Percentiles rank a stretch among this genome's conserved stretches.
These are phyloP conservation scores for Stentor roeselii DNA, from an alignment of 73 alveolate genomes.

Conservation along the genomic window DNA sequence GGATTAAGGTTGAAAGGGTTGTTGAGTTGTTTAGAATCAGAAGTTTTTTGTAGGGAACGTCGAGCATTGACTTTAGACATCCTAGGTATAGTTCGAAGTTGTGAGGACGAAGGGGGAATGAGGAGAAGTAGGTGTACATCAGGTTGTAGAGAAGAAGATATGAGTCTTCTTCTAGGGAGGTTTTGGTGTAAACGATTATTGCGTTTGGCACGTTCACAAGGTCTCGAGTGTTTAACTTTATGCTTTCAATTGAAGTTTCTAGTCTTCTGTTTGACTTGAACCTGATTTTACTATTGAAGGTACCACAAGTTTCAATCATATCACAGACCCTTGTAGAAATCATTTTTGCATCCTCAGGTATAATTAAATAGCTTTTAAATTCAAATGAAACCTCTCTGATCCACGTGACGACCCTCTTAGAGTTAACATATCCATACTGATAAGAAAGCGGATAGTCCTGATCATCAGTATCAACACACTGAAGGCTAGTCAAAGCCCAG, in stretches of 20 bases:
- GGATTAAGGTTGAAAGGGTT: too few species aligned
- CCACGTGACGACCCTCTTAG: not conserved
- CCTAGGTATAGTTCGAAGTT: too few species aligned
- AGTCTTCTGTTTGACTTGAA: not conserved
- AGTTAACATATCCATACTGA: not conserved
- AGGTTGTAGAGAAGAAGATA: too few species aligned
- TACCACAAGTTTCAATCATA: not conserved
- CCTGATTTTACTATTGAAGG: not conserved
- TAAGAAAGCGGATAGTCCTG: conserved; percentile 10
- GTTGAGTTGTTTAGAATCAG: too few species aligned
- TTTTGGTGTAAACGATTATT: too few species aligned
- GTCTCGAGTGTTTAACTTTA: not conserved
- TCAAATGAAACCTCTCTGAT: not conserved
- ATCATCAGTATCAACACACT: conserved; percentile 7
- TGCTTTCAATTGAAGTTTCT: not conserved
- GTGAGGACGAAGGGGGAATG: too few species aligned
- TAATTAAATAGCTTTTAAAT: too few species aligned
- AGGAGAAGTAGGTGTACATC: too few species aligned
- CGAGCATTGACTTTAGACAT: too few species aligned
- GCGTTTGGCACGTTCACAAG: not conserved
- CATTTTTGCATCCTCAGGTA: not conserved
- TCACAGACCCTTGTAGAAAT: conserved; percentile 1
- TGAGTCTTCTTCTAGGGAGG: not conserved
- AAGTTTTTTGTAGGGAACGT: too few species aligned
- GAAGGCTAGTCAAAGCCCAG: not conserved